Base-by-base conservation (phyloP, 1,284 basidiomycete species). In the Ceratobasidium sp. region DNA sequence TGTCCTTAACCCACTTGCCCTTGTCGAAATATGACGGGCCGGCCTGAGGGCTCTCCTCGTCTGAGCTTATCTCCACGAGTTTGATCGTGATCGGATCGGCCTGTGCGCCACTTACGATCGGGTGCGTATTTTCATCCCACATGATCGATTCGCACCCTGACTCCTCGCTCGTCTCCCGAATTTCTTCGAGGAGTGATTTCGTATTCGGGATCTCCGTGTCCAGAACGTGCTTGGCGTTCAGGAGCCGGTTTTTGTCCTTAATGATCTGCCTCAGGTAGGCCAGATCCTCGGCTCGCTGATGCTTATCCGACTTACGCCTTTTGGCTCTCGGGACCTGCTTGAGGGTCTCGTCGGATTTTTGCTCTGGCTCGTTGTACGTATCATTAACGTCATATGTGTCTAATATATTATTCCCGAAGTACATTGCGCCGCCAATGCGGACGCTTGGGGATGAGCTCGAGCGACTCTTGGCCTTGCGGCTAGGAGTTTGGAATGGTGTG, bases 21-120 rank as follows among this genome's bases (percentile, higher is more conserved):
- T 62, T 62, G n/a, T 32, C 45, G 18, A 62, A 62, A 18, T 62
- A 62, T 12, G 60, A 62, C 12, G 60, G 60, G 2, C 41, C 41
- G 3, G 41, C 41, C 4, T 16, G 4, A 21, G 32, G 55, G 9
- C 23, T 45, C 16, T 45, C 16, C 4, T 26, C 4, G 3, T 5
- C 3, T 28, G 9, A 5, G 18, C 23, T 3, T 45, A 3, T n/a
- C 36, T 5, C 10, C 30, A 9, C 12, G 1, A 21, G 10, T 30
- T 48, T 10, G 9, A 39, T 10, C 18, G 3, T 21, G 12, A n/a
- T n/a, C n/a, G n/a, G n/a, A n/a, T n/a, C n/a, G 36, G 58, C 26
- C 30, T 45, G 9, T 45, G n/a, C n/a, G n/a, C n/a, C 18, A 18
- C 43, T 45, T 18, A 3, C 10, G 43, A 45, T 45, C 18, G 43